These are phyloP conservation scores for Alternaria conjuncta DNA, from an alignment of 2,329 filamentous ascomycete species.

Conservation along the genomic window DNA sequence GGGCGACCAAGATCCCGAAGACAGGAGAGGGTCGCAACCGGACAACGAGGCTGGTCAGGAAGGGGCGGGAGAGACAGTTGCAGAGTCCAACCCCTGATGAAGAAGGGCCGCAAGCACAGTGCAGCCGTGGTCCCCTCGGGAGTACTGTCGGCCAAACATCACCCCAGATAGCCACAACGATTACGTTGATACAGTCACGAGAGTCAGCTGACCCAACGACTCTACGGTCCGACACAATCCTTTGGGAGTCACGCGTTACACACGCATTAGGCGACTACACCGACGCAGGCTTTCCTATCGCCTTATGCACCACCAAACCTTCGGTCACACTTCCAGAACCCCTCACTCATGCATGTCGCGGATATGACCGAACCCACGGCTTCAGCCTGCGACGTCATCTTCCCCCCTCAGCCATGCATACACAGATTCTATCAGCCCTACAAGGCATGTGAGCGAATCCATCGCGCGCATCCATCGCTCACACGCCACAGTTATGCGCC, in stretches of 20 bases:
- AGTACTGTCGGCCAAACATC: slow-evolving; percentile 5
- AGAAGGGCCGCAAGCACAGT: not conserved
- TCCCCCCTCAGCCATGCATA: slow-evolving; percentile 3
- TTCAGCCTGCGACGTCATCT: not conserved
- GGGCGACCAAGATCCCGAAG: slow-evolving; percentile 22
- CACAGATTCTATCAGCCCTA: slow-evolving; percentile 15
- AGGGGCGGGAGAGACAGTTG: not conserved
- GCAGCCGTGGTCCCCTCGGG: not conserved
- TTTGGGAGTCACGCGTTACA: not conserved
- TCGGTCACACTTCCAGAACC: slow-evolving; percentile 13
- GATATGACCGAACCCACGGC: slow-evolving; percentile 7
- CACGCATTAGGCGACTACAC: not conserved
- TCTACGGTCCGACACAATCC: not conserved
- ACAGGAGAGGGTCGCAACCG: slow-evolving; percentile 3
- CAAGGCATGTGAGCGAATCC: slow-evolving; percentile 6
- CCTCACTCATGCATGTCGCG: slow-evolving; percentile 3
- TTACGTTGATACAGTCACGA: not conserved
- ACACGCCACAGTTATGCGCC: slow-evolving; percentile 10
- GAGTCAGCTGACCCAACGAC: not conserved
- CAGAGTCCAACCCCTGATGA: slow-evolving; percentile 7
- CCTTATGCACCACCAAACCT: not conserved
- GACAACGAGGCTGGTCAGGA: not conserved
- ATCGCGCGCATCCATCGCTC: slow-evolving; percentile 7
- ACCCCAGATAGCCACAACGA: not conserved
- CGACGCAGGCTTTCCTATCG: not conserved